Conservation (phyloP, 495 filamentous ascomycete genomes). For the Penicillium canescens region DNA sequence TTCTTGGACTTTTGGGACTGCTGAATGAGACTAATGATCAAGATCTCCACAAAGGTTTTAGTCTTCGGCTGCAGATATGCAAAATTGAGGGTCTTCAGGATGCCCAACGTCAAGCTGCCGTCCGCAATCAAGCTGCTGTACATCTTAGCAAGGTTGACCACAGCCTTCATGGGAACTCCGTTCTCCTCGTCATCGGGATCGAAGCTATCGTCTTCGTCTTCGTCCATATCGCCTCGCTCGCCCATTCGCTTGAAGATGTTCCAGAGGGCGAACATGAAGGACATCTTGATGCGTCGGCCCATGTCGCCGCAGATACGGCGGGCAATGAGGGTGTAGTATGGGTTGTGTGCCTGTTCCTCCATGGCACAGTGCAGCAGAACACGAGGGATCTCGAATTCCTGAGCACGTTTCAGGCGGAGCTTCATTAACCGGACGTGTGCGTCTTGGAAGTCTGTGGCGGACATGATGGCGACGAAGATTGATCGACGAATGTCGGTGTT, state of each 20-base stretch:
- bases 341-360: slow-evolving; percentile 82
- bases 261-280: slow-evolving; percentile 85
- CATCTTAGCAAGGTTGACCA: slow-evolving; percentile 90
- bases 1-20: slow-evolving; percentile 52
- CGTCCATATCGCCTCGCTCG: slow-evolving; percentile 59
- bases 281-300: slow-evolving; percentile 70
- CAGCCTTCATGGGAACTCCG: slow-evolving; percentile 54
- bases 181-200: slow-evolving; percentile 51
- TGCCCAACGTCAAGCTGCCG: slow-evolving; percentile 59
- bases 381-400: slow-evolving; percentile 83
- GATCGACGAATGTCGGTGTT: slow-evolving; percentile 91
- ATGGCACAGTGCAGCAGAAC: slow-evolving; percentile 87
- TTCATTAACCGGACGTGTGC: slow-evolving; percentile 77
- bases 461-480: slow-evolving; percentile 89
- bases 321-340: slow-evolving; percentile 88
- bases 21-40: slow-evolving; percentile 74
- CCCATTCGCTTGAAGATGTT: slow-evolving; percentile 85
- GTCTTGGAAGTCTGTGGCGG: slow-evolving; percentile 82
- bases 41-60: slow-evolving; percentile 72
- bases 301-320: slow-evolving; percentile 64
- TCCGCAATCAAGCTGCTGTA: slow-evolving; percentile 74
- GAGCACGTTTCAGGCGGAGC: slow-evolving; percentile 78
- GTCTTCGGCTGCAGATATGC: slow-evolving; percentile 75
- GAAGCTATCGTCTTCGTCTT: slow-evolving; percentile 53
- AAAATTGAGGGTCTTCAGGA: slow-evolving; percentile 78